Evolutionary conservation across 2,329 filamentous ascomycete species (phyloP).

Genomic region (Diaporthe nobilis): DNA sequence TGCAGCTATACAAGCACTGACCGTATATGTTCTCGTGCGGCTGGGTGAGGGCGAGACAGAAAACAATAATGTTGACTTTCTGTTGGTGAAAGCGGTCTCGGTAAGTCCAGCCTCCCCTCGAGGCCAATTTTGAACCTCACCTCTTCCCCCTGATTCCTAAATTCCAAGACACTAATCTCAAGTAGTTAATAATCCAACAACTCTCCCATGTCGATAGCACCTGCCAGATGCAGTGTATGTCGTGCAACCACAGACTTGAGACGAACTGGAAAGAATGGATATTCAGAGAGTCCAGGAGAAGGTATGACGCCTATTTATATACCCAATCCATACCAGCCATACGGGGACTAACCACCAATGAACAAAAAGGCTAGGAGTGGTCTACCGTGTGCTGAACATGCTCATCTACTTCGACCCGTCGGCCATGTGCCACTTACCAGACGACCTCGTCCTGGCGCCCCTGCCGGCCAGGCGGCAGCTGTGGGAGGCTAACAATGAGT

Average conservation of each 20-base stretch:
- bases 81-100: not conserved
- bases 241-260: not conserved
- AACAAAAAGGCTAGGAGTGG: not conserved
- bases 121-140: too few relatives aligned
- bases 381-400: not conserved
- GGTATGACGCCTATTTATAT: not conserved
- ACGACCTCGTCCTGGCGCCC: slow-evolving; percentile 6
- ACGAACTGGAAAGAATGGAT: not conserved
- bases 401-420: not conserved
- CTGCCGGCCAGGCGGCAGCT: not conserved
- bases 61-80: not conserved
- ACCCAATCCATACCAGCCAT: not conserved
- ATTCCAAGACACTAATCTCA: not conserved
- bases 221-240: not conserved
- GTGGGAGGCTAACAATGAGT: not conserved
- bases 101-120: not conserved
- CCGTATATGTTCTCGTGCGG: not conserved
- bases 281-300: not conserved
- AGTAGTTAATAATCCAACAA: not conserved
- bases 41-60: slow-evolving; percentile 12
- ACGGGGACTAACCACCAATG: not conserved
- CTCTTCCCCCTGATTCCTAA: not conserved
- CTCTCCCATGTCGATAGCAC: not conserved
- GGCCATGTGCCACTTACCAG: not conserved
- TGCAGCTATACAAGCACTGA: slow-evolving; percentile 3